A percentile compares a stretch with the other conserved stretches of the same genome.
Conservation (phyloP, 2,329 filamentous ascomycete species). For the Graphiopsis chlorocephala region DNA sequence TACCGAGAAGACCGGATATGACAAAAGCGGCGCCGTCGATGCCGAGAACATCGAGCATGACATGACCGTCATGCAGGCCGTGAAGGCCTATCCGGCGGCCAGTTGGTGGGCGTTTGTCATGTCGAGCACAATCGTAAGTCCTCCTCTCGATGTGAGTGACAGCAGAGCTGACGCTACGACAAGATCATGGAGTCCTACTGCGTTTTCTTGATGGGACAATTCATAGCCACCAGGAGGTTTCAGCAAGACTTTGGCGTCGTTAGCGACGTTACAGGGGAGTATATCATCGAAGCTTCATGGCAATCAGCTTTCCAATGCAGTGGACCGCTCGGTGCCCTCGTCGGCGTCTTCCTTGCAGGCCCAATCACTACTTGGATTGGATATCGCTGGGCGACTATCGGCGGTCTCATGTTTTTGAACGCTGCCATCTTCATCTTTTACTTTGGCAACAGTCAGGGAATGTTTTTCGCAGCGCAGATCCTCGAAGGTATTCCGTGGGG, state of each 20-base stretch:
- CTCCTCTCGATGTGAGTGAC: background rate
- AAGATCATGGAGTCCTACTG: conserved; percentile 66
- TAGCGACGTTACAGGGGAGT: conserved; percentile 22
- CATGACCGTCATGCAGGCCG: conserved; percentile 50
- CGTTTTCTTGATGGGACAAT: conserved; percentile 61
- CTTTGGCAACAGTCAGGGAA: conserved; percentile 48
- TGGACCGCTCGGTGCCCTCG: conserved; percentile 58
- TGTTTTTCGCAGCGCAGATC: conserved; percentile 54
- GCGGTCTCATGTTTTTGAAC: conserved; percentile 56
- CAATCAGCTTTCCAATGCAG: conserved; percentile 56
- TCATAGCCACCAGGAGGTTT: conserved; percentile 54
- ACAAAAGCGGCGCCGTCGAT: conserved; percentile 1
- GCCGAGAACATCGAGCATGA: conserved; percentile 42
- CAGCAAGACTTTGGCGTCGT: conserved; percentile 46
- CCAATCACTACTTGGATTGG: conserved; percentile 59
- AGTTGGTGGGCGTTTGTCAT: conserved; percentile 56
- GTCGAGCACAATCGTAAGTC: conserved; percentile 55
- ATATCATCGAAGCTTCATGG: conserved; percentile 54
- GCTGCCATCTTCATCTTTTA: conserved; percentile 60
- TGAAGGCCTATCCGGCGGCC: conserved; percentile 53
- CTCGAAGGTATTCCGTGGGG: conserved; percentile 65
- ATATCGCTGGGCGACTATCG: conserved; percentile 58
- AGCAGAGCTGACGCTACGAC: conserved; percentile 23
- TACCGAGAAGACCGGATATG: conserved; percentile 12
- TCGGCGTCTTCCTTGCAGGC: conserved; percentile 59